These are phyloP conservation scores for Spongispora temasekensis DNA, from an alignment of 1,284 basidiomycete genomes.

Conservation along the genomic window DNA sequence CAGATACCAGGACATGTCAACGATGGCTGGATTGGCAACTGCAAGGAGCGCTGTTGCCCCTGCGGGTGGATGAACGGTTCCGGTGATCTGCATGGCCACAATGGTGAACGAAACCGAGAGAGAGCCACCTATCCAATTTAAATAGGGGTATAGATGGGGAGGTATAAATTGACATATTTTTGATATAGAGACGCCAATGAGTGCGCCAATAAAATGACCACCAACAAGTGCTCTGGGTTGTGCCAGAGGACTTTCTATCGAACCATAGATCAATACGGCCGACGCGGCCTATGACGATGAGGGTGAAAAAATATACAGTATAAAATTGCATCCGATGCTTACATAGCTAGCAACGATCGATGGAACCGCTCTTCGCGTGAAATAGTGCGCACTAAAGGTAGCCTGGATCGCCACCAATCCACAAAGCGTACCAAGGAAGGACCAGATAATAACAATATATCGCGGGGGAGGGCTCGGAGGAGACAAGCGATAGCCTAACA, in stretches of 20 bases:
- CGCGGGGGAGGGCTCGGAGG: slow-evolving; percentile 7
- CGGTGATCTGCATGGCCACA: slow-evolving; percentile 50
- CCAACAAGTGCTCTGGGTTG: slow-evolving; percentile 62
- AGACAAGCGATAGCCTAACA: slow-evolving; percentile 17
- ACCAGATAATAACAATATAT: slow-evolving; percentile 28
- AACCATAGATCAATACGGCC: slow-evolving; percentile 60
- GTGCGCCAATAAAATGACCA: slow-evolving; percentile 23
- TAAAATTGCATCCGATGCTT: slow-evolving; percentile 5
- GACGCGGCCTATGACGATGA: slow-evolving; percentile 49
- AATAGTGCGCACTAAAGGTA: slow-evolving; percentile 52
- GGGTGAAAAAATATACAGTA: background rate
- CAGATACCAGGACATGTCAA: slow-evolving; percentile 59
- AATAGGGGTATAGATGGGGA: slow-evolving; percentile 46
- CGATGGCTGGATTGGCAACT: slow-evolving; percentile 47
- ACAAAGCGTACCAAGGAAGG: slow-evolving; percentile 55
- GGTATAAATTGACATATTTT: slow-evolving; percentile 51
- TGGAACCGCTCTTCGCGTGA: slow-evolving; percentile 49
- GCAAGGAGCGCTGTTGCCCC: slow-evolving; percentile 52
- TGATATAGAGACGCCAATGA: slow-evolving; percentile 51
- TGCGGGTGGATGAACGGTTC: slow-evolving; percentile 63
- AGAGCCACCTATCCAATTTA: slow-evolving; percentile 58
- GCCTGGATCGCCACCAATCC: slow-evolving; percentile 59
- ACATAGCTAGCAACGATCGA: slow-evolving; percentile 31
- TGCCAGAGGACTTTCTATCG: slow-evolving; percentile 58
- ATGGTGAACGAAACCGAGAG: slow-evolving; percentile 52